Evolutionary conservation across 495 filamentous ascomycete species (phyloP), one percentile per base, ranked within the genome.

Genomic region (Aspergillus kassunensis): DNA sequence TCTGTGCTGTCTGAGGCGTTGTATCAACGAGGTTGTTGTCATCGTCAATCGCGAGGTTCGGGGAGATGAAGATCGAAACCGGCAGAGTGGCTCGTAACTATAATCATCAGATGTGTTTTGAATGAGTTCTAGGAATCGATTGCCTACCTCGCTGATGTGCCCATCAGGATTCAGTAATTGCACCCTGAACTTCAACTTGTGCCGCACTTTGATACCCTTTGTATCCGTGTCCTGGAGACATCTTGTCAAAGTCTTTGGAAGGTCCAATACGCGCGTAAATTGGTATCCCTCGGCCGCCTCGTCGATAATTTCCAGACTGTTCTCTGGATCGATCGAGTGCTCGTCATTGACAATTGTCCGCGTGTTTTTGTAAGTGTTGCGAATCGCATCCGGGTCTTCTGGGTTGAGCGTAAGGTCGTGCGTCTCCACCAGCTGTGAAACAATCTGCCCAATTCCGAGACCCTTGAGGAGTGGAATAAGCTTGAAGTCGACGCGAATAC

Each of bases 81-180:
- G 91, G 89, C 20, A 97, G 78, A 15, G 87, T 89, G 35, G 89
- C 90, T 16, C 91, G 87, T 41, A 97, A 80, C 81, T 88, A 53
- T 30, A 18, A 27, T 35, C 1, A 49, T 66, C 49, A 68, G 57
- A 35, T 16, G 23, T 7, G 27, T 19, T 45, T 23, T 11, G n/a
- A 13, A 34, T 6, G 3, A 19, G 10, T 5, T 31, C 6, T 20
- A 10, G 3, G 30, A 7, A 16, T 8, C 10, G 9, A 4, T 15
- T 21, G 46, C 77, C 55, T 71, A 88, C 84, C 75, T 97, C 90
- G 43, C 90, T 96, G 36, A 89, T 76, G 65, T 97, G 93, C 0
- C 89, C 91, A 68, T 98, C 93, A 0, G 93, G 92, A 57, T 97
- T 97, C 56, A 89, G 84, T 25, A 98, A 76, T 54, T 90, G 86